Conservation (phyloP, 2,329 filamentous ascomycete species). For the Falciphora oryzae region DNA sequence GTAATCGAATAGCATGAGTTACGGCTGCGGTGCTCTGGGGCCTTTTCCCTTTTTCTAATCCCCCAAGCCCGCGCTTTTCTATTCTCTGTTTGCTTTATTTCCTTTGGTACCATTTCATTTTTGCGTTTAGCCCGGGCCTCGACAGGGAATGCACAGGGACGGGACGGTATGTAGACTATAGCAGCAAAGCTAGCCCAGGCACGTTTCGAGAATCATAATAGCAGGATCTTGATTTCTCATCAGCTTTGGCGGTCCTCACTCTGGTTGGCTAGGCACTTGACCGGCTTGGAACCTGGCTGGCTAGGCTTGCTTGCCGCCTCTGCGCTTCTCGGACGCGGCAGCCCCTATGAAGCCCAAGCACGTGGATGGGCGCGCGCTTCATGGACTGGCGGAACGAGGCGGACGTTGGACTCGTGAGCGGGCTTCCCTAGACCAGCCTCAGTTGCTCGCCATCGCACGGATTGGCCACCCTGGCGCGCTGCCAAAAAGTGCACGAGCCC, state of each 20-base stretch:
- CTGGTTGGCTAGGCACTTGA: background rate
- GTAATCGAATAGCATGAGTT: conserved; percentile 5
- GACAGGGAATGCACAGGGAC: background rate
- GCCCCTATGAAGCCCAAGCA: background rate
- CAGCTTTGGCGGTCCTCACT: too few species aligned
- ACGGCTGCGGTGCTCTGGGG: background rate
- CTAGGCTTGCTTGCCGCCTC: too few species aligned
- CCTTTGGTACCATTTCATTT: background rate
- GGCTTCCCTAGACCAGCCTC: background rate
- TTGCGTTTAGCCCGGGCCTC: background rate
- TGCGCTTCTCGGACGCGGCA: too few species aligned
- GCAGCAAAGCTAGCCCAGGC: background rate
- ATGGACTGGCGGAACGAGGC: background rate
- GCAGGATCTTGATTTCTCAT: conserved; percentile 1
- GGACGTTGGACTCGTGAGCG: background rate
- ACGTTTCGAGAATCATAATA: background rate
- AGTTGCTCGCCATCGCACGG: background rate
- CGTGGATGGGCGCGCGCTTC: background rate
- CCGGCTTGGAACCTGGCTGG: background rate
- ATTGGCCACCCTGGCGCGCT: too few species aligned
- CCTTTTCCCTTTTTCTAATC: background rate
- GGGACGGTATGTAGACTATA: background rate
- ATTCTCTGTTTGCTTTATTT: background rate
- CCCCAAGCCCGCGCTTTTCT: background rate
- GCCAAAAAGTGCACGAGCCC: too few species aligned